These are phyloP conservation scores for Saccharomycopsis sp. DNA, from an alignment of 805 yeast genomes.

Conservation along the genomic window DNA sequence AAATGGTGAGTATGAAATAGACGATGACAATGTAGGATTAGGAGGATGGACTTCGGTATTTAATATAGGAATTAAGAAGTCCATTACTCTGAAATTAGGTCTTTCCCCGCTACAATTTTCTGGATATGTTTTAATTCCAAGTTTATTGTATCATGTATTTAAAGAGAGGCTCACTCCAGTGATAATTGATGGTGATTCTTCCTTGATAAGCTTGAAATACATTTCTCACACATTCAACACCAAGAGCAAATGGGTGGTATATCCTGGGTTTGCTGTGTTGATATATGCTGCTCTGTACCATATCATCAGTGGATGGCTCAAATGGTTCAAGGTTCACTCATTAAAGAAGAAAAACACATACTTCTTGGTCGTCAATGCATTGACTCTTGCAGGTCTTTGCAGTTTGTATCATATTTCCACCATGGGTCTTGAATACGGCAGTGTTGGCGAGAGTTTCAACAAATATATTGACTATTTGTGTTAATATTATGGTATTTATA, in stretches of 20 bases:
- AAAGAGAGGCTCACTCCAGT: constrained; percentile 46
- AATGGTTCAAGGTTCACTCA: constrained; percentile 38
- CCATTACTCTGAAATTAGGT: constrained; percentile 41
- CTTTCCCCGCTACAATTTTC: constrained; percentile 52
- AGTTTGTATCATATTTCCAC: constrained; percentile 27
- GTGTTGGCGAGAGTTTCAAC: constrained; percentile 10
- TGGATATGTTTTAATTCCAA: constrained; percentile 48
- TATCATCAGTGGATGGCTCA: constrained; percentile 44
- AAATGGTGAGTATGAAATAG: constrained; percentile 23
- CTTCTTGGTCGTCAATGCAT: constrained; percentile 34
- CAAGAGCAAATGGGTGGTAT: constrained; percentile 28
- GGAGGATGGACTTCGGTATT: constrained; percentile 53
- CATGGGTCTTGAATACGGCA: constrained; percentile 9
- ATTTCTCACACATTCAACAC: constrained; percentile 35
- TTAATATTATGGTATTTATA: background rate
- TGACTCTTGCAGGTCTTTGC: constrained; percentile 33
- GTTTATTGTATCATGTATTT: constrained; percentile 40
- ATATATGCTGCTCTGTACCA: constrained; percentile 45
- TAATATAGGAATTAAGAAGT: constrained; percentile 48
- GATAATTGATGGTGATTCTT: constrained; percentile 58
- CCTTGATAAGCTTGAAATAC: constrained; percentile 46
- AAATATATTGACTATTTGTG: constrained; percentile 2
- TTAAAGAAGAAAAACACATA: constrained; percentile 38
- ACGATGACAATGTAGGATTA: constrained; percentile 46
- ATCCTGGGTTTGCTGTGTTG: constrained; percentile 30